These are phyloP conservation scores for Leccinum ponderosum DNA, from an alignment of 1,284 basidiomycete species.

Conservation along the genomic window DNA sequence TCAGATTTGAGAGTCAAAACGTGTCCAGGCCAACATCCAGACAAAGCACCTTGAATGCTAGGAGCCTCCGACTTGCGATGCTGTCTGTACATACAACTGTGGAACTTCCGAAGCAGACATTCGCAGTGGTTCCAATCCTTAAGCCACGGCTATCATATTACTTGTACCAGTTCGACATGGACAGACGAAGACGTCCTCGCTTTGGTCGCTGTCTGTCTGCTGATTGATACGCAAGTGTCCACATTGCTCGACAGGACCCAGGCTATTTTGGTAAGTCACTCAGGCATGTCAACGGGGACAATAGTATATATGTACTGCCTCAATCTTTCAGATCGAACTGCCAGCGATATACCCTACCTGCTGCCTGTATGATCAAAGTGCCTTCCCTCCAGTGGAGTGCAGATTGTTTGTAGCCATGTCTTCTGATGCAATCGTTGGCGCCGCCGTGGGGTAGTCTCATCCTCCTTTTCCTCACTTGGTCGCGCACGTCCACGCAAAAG, in stretches of 20 bases:
- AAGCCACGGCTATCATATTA: neutral
- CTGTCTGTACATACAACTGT: neutral
- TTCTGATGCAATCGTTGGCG: neutral
- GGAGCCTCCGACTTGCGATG: neutral
- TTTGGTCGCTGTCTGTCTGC: neutral
- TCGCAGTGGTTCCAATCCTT: neutral
- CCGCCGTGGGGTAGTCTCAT: neutral
- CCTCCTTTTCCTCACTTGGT: conserved; percentile 2
- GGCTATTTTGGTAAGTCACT: neutral
- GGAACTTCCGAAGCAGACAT: neutral
- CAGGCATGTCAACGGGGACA: neutral
- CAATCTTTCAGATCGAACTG: neutral
- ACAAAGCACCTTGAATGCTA: neutral
- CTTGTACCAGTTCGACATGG: neutral
- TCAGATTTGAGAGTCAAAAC: neutral
- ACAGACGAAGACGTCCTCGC: no score
- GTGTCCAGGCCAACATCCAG: neutral
- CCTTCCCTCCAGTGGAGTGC: neutral
- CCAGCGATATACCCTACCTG: neutral
- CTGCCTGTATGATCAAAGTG: neutral
- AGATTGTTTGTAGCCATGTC: neutral
- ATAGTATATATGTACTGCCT: neutral
- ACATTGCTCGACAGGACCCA: neutral
- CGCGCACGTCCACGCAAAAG: neutral
- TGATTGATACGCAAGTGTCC: neutral